Conservation (phyloP, 164 flowering plant species). For the Litsea cubeba region DNA sequence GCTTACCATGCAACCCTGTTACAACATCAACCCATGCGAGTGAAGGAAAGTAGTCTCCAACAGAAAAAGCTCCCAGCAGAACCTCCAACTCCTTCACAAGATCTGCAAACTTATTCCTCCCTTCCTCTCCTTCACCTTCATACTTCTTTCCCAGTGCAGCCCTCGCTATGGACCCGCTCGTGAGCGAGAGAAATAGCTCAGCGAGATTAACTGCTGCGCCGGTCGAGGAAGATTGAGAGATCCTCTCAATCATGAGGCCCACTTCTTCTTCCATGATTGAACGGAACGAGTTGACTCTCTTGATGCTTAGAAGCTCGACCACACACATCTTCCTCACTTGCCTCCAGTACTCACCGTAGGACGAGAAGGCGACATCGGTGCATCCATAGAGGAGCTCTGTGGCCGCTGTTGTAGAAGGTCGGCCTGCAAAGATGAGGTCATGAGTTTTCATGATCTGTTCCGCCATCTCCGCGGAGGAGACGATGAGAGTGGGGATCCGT, state of each 20-base stretch:
- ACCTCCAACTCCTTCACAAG: background rate
- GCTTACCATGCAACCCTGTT: conserved; percentile 16
- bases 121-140: conserved; percentile 2
- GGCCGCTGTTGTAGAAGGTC: background rate
- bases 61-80: conserved; percentile 13
- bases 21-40: conserved; percentile 22
- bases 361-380: conserved; percentile 2
- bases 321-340: conserved; percentile 2
- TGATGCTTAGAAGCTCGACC: background rate
- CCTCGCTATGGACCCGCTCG: background rate
- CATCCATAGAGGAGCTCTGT: background rate
- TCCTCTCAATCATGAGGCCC: background rate
- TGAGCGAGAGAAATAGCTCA: background rate
- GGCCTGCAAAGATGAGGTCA: conserved; percentile 2
- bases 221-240: background rate
- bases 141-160: conserved; percentile 20
- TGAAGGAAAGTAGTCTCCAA: conserved; percentile 22
- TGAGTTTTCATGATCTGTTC: conserved; percentile 7
- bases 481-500: conserved; percentile 1
- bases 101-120: background rate
- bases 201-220: conserved; percentile 1
- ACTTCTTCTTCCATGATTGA: background rate
- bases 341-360: conserved; percentile 8
- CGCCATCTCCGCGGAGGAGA: conserved; percentile 6
- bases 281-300: background rate